Conservation (phyloP, 2,329 filamentous ascomycete genomes). For the Sclerotinia minor region DNA sequence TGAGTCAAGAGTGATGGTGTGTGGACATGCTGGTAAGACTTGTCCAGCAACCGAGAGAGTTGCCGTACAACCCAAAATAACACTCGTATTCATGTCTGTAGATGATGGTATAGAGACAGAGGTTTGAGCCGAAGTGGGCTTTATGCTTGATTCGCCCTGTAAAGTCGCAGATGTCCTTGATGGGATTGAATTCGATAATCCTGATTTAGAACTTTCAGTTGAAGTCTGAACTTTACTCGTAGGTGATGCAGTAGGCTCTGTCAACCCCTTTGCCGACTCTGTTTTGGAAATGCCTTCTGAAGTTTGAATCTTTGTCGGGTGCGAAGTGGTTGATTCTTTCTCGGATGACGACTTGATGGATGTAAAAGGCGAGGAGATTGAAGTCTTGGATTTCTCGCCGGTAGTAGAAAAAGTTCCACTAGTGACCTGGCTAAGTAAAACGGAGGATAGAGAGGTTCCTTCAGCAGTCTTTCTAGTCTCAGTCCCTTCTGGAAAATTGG, state of each 20-base stretch:
- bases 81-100: constrained; percentile 19
- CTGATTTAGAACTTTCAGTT: constrained; percentile 1
- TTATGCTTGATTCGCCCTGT: neutral
- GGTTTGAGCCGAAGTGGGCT: neutral
- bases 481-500: neutral
- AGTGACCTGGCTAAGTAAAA: neutral
- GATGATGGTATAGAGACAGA: constrained; percentile 5
- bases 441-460: neutral
- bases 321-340: neutral
- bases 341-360: neutral
- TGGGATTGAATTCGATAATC: neutral
- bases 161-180: neutral
- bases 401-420: neutral
- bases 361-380: neutral
- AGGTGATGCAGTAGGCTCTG: neutral
- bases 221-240: neutral
- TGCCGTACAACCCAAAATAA: constrained; percentile 21
- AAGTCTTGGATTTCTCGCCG: neutral
- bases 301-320: neutral
- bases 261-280: neutral
- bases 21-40: constrained; percentile 15
- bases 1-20: constrained; percentile 17
- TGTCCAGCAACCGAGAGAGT: constrained; percentile 17
- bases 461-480: neutral
- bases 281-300: neutral